A percentile compares a stretch with the other conserved stretches of the same genome.
Evolutionary conservation across 1,284 basidiomycete genomes (phyloP).

Genomic region (Pisolithus thermaeus): DNA sequence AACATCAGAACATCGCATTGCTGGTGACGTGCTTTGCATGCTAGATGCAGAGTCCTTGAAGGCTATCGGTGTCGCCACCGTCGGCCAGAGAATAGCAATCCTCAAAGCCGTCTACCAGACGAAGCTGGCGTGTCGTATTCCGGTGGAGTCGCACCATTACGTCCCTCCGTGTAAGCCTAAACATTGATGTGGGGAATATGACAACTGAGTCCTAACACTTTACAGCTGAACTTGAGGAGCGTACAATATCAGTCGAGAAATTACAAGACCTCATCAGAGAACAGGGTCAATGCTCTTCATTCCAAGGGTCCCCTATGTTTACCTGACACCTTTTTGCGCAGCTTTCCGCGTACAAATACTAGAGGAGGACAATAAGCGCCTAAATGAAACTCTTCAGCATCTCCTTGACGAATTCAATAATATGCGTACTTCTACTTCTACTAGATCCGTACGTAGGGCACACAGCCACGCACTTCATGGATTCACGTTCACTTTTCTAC

Average conservation of each 20-base stretch:
- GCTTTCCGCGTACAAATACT: conserved; percentile 63
- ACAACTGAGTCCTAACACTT: conserved; percentile 7
- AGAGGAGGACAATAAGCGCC: conserved; percentile 70
- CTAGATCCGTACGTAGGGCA: conserved; percentile 15
- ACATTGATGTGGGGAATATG: neutral
- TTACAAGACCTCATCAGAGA: conserved; percentile 68
- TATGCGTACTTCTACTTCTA: conserved; percentile 16
- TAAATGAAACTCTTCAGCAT: conserved; percentile 55
- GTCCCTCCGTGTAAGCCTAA: conserved; percentile 75
- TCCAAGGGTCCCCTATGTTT: conserved; percentile 1
- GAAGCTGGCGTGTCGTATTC: conserved; percentile 78
- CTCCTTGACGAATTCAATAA: conserved; percentile 62
- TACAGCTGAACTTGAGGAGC: conserved; percentile 64
- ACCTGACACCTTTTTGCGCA: conserved; percentile 25
- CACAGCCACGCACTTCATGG: neutral
- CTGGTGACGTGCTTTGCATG: conserved; percentile 80
- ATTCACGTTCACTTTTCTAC: conserved; percentile 9
- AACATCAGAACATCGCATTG: conserved; percentile 77
- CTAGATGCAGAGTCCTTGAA: conserved; percentile 80
- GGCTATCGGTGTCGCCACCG: conserved; percentile 76
- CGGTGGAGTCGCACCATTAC: conserved; percentile 83
- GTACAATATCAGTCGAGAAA: conserved; percentile 56
- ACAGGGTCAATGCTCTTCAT: conserved; percentile 51
- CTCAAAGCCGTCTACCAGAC: conserved; percentile 86
- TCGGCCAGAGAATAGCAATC: conserved; percentile 85